Percentiles rank a stretch among this genome's conserved stretches.
phyloP scores from a whole-genome alignment of 78 protist genomes.

The Diacronema lutheri region DNA sequence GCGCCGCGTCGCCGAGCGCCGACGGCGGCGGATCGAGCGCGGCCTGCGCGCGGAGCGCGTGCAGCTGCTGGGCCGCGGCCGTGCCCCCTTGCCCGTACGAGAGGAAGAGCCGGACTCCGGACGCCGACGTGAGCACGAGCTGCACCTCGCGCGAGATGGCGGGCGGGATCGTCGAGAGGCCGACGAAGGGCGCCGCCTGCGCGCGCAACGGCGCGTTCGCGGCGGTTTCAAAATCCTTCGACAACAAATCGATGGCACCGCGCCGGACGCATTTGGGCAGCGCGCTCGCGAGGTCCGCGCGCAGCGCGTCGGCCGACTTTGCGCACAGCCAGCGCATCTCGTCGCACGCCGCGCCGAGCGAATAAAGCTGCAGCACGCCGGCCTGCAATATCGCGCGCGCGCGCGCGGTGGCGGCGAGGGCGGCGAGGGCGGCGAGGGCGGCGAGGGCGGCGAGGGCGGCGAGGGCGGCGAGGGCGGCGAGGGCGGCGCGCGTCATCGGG shows the following conservation, averaged over 20 bases:
- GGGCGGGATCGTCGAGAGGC: neutral
- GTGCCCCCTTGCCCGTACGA: neutral
- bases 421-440: neutral
- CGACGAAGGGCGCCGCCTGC: neutral
- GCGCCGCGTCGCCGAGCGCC: neutral
- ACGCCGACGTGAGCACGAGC: neutral
- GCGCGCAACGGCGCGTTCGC: neutral
- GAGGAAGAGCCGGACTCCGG: neutral
- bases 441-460: no score
- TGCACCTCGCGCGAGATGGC: neutral
- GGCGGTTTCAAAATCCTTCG: neutral
- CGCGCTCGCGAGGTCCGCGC: neutral
- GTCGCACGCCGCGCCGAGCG: conserved; percentile 6
- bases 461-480: no score
- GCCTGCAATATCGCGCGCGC: neutral
- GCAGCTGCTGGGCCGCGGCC: neutral
- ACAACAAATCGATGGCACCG: neutral
- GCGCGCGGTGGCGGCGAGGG: neutral
- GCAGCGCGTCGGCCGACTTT: neutral
- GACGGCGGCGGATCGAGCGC: neutral
- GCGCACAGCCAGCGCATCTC: neutral
- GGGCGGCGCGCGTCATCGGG: no score
- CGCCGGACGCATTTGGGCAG: neutral
- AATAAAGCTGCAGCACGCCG: neutral
- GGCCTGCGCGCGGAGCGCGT: neutral